These are phyloP conservation scores for Lepraria neglecta DNA, from an alignment of 495 filamentous ascomycete species.

Conservation along the genomic window DNA sequence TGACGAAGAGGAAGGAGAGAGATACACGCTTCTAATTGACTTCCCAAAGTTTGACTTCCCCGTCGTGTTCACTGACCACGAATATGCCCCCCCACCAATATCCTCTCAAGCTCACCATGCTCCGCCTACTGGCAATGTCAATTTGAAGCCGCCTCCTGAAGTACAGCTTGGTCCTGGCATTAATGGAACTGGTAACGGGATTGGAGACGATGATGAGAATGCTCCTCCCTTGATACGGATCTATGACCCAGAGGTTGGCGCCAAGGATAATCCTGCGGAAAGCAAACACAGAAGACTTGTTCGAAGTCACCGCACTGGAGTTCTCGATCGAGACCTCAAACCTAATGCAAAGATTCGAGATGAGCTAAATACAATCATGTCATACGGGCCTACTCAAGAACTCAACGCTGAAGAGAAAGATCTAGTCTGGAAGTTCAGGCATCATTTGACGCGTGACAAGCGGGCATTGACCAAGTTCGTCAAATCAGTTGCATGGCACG, in stretches of 20 bases:
- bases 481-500: conserved; percentile 91
- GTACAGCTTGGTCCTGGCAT: conserved; percentile 80
- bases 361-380: conserved; percentile 83
- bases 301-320: conserved; percentile 85
- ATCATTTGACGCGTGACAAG: conserved; percentile 88
- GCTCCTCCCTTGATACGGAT: conserved; percentile 64
- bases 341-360: conserved; percentile 96
- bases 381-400: conserved; percentile 85
- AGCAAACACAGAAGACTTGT: conserved; percentile 90
- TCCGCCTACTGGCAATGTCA: conserved; percentile 57
- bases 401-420: conserved; percentile 89
- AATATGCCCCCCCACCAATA: conserved; percentile 78
- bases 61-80: conserved; percentile 87
- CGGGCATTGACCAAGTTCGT: conserved; percentile 94
- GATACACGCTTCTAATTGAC: conserved; percentile 77
- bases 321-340: conserved; percentile 86
- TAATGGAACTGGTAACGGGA: conserved; percentile 47
- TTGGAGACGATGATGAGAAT: conserved; percentile 46
- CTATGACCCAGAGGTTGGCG: conserved; percentile 89
- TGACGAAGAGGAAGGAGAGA: conserved; percentile 41
- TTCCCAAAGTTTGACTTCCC: conserved; percentile 94
- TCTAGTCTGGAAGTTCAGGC: conserved; percentile 91
- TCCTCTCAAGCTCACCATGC: conserved; percentile 60
- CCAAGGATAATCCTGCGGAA: conserved; percentile 86
- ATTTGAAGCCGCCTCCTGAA: conserved; percentile 71